A percentile compares a stretch with the other conserved stretches of the same genome.
phyloP scores from a whole-genome alignment of 768 basidiomycete species.

The Dacryopinax primogenitus region DNA sequence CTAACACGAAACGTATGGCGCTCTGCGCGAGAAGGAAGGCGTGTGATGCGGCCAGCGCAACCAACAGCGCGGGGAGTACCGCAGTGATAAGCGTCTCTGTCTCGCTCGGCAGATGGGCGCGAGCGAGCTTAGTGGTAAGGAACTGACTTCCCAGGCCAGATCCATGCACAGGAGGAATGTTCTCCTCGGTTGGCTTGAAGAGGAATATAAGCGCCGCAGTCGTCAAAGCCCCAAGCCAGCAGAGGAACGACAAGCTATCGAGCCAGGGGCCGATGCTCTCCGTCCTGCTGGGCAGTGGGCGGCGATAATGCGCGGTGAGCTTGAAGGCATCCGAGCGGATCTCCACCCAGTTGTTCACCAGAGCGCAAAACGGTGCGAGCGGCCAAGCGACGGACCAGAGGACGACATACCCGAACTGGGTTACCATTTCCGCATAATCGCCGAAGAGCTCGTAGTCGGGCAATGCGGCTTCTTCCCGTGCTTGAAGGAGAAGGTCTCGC shows the following conservation, averaged over 20 bases:
- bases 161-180: not conserved
- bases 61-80: constrained; percentile 49
- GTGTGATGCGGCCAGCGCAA: constrained; percentile 78
- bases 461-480: constrained; percentile 62
- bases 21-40: constrained; percentile 59
- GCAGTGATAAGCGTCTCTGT: constrained; percentile 3
- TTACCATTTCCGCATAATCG: constrained; percentile 95
- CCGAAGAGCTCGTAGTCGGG: constrained; percentile 69
- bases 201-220: constrained; percentile 86
- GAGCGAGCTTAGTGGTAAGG: not conserved
- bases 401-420: constrained; percentile 84
- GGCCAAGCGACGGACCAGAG: constrained; percentile 95
- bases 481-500: constrained; percentile 61
- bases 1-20: constrained; percentile 53
- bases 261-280: constrained; percentile 95
- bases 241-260: constrained; percentile 64
- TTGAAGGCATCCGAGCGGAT: constrained; percentile 91
- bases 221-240: constrained; percentile 79
- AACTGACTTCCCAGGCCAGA: not conserved
- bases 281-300: constrained; percentile 74
- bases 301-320: constrained; percentile 69
- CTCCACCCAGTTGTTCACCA: constrained; percentile 88
- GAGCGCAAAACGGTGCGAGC: constrained; percentile 71
- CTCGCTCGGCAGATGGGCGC: not conserved
- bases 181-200: constrained; percentile 43